These are phyloP conservation scores for Luzula sylvatica DNA, from an alignment of 176 grass and related monocot species.

Conservation along the genomic window DNA sequence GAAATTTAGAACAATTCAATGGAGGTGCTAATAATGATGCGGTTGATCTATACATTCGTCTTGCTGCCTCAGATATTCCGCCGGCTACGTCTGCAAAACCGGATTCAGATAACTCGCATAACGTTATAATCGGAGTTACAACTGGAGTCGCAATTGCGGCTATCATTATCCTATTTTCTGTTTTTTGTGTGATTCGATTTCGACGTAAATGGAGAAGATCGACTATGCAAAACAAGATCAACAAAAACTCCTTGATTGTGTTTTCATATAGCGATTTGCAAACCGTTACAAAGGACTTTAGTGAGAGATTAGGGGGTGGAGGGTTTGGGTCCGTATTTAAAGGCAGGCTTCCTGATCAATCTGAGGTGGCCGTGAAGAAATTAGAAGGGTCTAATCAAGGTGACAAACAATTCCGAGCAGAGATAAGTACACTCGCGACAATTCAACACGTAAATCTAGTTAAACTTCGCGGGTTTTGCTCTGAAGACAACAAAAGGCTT, in stretches of 20 bases:
- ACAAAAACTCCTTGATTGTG: not conserved
- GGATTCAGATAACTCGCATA: not conserved
- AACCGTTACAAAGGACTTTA: conserved; percentile 26
- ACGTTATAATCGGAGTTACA: not conserved
- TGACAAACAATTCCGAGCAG: conserved; percentile 31
- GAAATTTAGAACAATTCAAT: conserved; percentile 19
- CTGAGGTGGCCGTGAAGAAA: conserved; percentile 32
- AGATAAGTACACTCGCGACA: conserved; percentile 15
- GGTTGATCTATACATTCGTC: conserved; percentile 19
- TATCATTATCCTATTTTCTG: not conserved
- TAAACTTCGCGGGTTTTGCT: conserved; percentile 13
- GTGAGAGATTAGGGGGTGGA: conserved; percentile 24
- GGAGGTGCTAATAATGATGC: not conserved
- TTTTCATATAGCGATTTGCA: conserved; percentile 18
- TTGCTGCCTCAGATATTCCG: conserved; percentile 22
- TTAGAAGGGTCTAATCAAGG: conserved; percentile 25
- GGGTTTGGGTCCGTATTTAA: conserved; percentile 34
- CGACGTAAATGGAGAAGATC: not conserved
- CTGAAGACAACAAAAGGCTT: conserved; percentile 2
- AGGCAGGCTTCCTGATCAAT: conserved; percentile 9
- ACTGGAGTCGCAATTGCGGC: not conserved
- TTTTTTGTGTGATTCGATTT: not conserved
- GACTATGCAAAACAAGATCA: not conserved
- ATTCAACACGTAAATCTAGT: conserved; percentile 28
- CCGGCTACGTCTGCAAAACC: too few species aligned